Conservation (phyloP, 768 basidiomycete genomes). For the Boletus rufocinnamomeus region DNA sequence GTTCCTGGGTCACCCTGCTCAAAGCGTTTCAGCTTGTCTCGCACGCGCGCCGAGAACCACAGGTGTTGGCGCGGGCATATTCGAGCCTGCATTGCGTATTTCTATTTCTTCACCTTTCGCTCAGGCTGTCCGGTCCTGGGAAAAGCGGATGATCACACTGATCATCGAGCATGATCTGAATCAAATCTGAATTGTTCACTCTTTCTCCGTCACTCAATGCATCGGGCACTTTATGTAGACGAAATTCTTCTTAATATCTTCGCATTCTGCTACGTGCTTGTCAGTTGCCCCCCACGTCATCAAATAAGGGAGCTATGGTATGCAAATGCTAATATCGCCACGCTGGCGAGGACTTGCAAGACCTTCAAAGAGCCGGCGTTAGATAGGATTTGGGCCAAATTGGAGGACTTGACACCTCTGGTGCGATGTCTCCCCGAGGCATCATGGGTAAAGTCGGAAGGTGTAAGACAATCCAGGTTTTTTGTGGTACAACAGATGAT, state of each 20-base stretch:
- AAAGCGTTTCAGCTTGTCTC: too few relatives aligned
- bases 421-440: constrained; percentile 10
- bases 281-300: too few relatives aligned
- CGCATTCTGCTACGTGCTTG: neutral
- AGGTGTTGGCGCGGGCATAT: too few relatives aligned
- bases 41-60: too few relatives aligned
- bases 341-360: constrained; percentile 14
- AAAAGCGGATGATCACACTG: too few relatives aligned
- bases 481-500: neutral
- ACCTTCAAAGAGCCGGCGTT: constrained; percentile 18
- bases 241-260: constrained; percentile 17
- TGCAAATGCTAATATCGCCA: neutral
- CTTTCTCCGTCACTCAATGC: neutral
- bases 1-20: too few relatives aligned
- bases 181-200: too few relatives aligned
- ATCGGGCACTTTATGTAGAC: constrained; percentile 7
- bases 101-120: too few relatives aligned
- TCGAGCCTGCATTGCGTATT: too few relatives aligned
- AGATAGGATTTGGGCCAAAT: constrained; percentile 11
- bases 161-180: too few relatives aligned
- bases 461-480: constrained; percentile 1
- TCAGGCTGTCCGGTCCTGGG: too few relatives aligned
- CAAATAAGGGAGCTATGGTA: too few relatives aligned
- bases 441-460: neutral
- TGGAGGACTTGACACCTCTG: constrained; percentile 13